Percentiles rank a stretch among this genome's conserved stretches.
These are phyloP conservation scores for Perilla frutescens DNA, from an alignment of 257 asterid species.

Conservation along the genomic window DNA sequence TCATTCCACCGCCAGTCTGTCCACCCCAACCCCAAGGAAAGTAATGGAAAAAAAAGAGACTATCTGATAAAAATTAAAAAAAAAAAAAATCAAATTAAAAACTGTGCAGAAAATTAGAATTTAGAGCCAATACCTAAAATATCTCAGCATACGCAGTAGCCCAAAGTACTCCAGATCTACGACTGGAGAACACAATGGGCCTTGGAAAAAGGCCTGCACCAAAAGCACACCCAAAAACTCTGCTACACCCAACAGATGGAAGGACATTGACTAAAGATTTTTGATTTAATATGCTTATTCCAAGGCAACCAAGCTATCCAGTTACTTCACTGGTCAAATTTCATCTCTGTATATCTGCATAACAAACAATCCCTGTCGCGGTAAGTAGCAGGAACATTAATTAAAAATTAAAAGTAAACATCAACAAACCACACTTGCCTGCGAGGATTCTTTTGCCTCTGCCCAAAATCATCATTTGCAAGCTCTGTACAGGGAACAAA, in stretches of 20 bases:
- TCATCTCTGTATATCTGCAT: slow-evolving; percentile 95
- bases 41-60: neutral
- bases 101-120: neutral
- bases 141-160: slow-evolving; percentile 68
- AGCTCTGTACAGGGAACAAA: slow-evolving; percentile 48
- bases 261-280: slow-evolving; percentile 43
- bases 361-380: slow-evolving; percentile 22
- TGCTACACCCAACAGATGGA: slow-evolving; percentile 62
- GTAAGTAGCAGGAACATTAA: slow-evolving; percentile 7
- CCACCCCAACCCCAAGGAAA: neutral
- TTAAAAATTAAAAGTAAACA: neutral
- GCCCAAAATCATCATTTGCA: slow-evolving; percentile 71
- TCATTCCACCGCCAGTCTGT: too few relatives aligned
- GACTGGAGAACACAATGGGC: slow-evolving; percentile 69
- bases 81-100: neutral
- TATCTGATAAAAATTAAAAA: neutral
- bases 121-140: slow-evolving; percentile 52
- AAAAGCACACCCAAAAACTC: slow-evolving; percentile 62
- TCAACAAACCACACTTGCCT: slow-evolving; percentile 50
- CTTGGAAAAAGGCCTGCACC: slow-evolving; percentile 67
- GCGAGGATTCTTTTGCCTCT: slow-evolving; percentile 92
- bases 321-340: slow-evolving; percentile 74
- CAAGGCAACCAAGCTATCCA: slow-evolving; percentile 46
- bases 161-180: slow-evolving; percentile 75
- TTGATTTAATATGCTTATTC: slow-evolving; percentile 54